Evolutionary conservation across 2,329 filamentous ascomycete species (phyloP).

Genomic region (Calonectria hawksworthii): DNA sequence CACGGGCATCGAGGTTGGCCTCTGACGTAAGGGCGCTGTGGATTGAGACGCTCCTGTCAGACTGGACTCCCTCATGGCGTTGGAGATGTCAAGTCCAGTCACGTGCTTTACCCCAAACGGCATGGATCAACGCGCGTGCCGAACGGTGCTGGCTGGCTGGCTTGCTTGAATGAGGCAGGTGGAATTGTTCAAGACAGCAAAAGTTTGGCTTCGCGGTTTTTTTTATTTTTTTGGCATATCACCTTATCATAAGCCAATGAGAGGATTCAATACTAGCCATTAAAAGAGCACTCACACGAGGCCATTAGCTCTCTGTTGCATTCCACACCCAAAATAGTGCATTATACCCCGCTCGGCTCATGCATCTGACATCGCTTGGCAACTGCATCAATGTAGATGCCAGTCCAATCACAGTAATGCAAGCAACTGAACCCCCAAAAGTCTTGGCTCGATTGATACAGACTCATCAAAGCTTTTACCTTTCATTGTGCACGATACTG

Average conservation of each 20-base stretch:
- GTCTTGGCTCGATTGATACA: background rate
- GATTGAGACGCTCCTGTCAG: background rate
- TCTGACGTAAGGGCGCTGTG: background rate
- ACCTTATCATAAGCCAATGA: background rate
- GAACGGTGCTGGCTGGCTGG: background rate
- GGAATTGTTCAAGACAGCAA: background rate
- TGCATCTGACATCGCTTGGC: background rate
- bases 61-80: background rate
- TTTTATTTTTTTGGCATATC: background rate
- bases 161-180: background rate
- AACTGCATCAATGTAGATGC: background rate
- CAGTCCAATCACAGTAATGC: background rate
- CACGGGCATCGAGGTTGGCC: background rate
- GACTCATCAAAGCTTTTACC: background rate
- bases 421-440: background rate
- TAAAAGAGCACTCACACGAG: background rate
- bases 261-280: background rate
- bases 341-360: background rate
- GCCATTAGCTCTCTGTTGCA: background rate
- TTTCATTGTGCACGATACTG: background rate
- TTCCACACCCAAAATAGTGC: background rate
- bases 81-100: background rate
- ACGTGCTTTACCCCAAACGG: background rate
- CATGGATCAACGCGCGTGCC: background rate
- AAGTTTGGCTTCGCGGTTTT: background rate